Evolutionary conservation across 2,329 filamentous ascomycete species (phyloP), one percentile per base, ranked within the genome.

Genomic region (Chaetomiaceae sp.): DNA sequence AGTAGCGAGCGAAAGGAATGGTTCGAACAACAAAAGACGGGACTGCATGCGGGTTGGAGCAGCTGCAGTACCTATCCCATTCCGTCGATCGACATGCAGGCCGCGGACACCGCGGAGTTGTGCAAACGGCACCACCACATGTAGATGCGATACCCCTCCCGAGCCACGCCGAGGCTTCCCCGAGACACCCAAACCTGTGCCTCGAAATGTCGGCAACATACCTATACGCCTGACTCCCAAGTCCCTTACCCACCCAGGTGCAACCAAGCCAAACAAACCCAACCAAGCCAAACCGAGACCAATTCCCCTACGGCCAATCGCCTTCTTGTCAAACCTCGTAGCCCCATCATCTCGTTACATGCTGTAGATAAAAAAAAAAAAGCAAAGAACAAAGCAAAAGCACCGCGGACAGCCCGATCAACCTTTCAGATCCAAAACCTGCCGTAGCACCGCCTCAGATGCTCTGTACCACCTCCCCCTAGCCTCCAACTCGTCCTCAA

Each of bases 401-500:
- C 30, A 38, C 1, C 27, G 33, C 35, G 14, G 17, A 13, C 23
- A 37, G 5, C 14, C 43, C 27, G 21, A 17, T 46, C 60, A 72
- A 37, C 63, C 66, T 59, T 77, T 67, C 14, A 82, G 71, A 57
- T 83, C 81, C 58, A 89, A 63, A 68, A 87, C 81, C 52, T 78
- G 74, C 62, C 71, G 81, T 65, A 90, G 65, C 12, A 74, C 77
- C 8, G 72, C 70, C 63, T 89, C 86, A n/a, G 81, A 82, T 16
- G 83, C 83, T 58, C 81, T 78, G 69, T 83, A 82, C 87, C 87
- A 92, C 58, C 86, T 74, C 5, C 85, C 87, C 59, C 82, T 77
- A 66, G 87, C 84, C 65, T 91, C 87, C 27, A 90, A 66, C 61
- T 91, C 86, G 60, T 89, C 86, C 14, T 81, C 80, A 37, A 82